phyloP scores from a whole-genome alignment of 2,329 filamentous ascomycete species.

The Curvularia hawaiiensis region DNA sequence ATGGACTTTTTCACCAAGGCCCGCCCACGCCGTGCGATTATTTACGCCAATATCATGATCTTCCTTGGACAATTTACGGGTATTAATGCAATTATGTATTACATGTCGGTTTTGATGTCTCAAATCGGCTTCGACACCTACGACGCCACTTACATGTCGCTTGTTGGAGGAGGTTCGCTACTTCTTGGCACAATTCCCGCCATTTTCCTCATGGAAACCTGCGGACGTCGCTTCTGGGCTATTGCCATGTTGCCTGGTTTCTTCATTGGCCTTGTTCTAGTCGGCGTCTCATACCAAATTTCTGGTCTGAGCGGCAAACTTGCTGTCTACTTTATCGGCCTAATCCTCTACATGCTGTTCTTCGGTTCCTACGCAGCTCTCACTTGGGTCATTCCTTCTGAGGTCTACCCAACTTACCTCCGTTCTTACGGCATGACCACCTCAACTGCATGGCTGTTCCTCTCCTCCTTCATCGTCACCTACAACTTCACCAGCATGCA shows the following conservation, averaged over 20 bases:
- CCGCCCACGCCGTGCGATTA: slow-evolving; percentile 61
- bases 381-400: slow-evolving; percentile 58
- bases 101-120: slow-evolving; percentile 63
- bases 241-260: slow-evolving; percentile 74
- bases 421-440: slow-evolving; percentile 76
- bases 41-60: slow-evolving; percentile 74
- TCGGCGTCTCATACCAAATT: slow-evolving; percentile 68
- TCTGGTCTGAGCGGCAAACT: slow-evolving; percentile 52
- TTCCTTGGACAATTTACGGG: slow-evolving; percentile 75
- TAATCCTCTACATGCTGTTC: slow-evolving; percentile 55
- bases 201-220: slow-evolving; percentile 73
- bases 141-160: slow-evolving; percentile 72
- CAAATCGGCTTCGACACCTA: slow-evolving; percentile 69
- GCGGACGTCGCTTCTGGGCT: slow-evolving; percentile 76
- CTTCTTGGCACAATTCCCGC: slow-evolving; percentile 71
- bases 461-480: slow-evolving; percentile 73
- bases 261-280: slow-evolving; percentile 70
- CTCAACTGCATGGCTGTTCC: slow-evolving; percentile 70
- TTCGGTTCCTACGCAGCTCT: slow-evolving; percentile 45
- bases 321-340: slow-evolving; percentile 69
- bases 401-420: slow-evolving; percentile 75
- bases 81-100: slow-evolving; percentile 67
- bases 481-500: slow-evolving; percentile 78
- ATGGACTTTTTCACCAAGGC: slow-evolving; percentile 75
- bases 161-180: slow-evolving; percentile 69